phyloP scores from a whole-genome alignment of 345 rosid genomes.

The Brassica cretica region DNA sequence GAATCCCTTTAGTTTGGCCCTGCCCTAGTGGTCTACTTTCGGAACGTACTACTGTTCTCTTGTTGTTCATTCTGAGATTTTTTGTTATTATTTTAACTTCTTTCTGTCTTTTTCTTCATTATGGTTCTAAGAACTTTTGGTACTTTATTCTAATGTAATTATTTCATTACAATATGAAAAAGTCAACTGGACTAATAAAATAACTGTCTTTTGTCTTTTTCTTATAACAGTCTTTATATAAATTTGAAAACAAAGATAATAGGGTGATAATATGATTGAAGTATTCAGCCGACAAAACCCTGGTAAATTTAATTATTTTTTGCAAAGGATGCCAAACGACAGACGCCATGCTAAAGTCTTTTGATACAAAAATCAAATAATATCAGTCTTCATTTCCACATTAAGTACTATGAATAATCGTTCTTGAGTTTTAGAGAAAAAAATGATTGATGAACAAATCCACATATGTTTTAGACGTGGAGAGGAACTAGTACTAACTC shows the following conservation, averaged over 20 bases:
- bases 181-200: slow-evolving; percentile 25
- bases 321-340: not conserved
- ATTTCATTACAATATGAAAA: slow-evolving; percentile 19
- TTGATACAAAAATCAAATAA: not conserved
- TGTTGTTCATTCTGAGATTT: slow-evolving; percentile 8
- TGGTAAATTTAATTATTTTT: not conserved
- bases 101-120: slow-evolving; percentile 25
- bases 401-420: not conserved
- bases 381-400: not conserved
- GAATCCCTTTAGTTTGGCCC: slow-evolving; percentile 4
- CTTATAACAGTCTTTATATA: not conserved
- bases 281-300: slow-evolving; percentile 1
- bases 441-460: not conserved
- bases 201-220: slow-evolving; percentile 2
- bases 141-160: slow-evolving; percentile 19
- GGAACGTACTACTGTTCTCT: slow-evolving; percentile 20
- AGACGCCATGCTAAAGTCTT: slow-evolving; percentile 3
- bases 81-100: slow-evolving; percentile 19
- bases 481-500: not conserved
- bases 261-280: not conserved
- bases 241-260: not conserved
- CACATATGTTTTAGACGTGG: not conserved
- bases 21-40: slow-evolving; percentile 17
- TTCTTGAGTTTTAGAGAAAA: not conserved
- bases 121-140: slow-evolving; percentile 28